These are phyloP conservation scores for Neofusicoccum parvum DNA, from an alignment of 2,329 filamentous ascomycete genomes.

Conservation along the genomic window DNA sequence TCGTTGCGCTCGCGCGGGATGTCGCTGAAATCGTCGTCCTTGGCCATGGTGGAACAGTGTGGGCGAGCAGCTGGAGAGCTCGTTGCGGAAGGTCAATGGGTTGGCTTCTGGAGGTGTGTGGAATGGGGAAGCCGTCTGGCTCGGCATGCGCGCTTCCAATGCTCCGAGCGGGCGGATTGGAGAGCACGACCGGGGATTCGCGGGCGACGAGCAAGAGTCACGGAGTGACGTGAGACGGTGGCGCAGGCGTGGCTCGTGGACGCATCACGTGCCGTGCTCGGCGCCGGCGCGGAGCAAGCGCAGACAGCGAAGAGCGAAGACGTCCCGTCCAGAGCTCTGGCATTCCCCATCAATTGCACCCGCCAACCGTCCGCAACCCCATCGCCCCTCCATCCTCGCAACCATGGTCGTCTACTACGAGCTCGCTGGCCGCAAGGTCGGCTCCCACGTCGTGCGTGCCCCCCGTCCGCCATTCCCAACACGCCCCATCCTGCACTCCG, in stretches of 20 bases:
- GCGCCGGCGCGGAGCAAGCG: slow-evolving; percentile 2
- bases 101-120: neutral
- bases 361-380: slow-evolving; percentile 24
- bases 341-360: slow-evolving; percentile 15
- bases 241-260: neutral
- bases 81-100: neutral
- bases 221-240: neutral
- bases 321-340: slow-evolving; percentile 13
- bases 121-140: neutral
- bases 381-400: slow-evolving; percentile 30
- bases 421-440: slow-evolving; percentile 55
- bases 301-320: slow-evolving; percentile 19
- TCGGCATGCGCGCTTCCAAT: neutral
- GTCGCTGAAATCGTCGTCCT: slow-evolving; percentile 39
- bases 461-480: slow-evolving; percentile 4
- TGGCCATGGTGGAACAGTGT: slow-evolving; percentile 36
- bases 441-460: slow-evolving; percentile 55
- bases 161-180: slow-evolving; percentile 1
- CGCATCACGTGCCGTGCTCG: neutral
- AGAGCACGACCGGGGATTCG: slow-evolving; percentile 2
- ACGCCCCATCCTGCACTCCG: neutral
- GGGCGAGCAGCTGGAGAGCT: neutral
- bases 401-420: slow-evolving; percentile 57
- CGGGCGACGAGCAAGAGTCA: neutral
- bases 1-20: slow-evolving; percentile 47